These are phyloP conservation scores for Xylaria curta DNA, from an alignment of 495 filamentous ascomycete species.

Conservation along the genomic window DNA sequence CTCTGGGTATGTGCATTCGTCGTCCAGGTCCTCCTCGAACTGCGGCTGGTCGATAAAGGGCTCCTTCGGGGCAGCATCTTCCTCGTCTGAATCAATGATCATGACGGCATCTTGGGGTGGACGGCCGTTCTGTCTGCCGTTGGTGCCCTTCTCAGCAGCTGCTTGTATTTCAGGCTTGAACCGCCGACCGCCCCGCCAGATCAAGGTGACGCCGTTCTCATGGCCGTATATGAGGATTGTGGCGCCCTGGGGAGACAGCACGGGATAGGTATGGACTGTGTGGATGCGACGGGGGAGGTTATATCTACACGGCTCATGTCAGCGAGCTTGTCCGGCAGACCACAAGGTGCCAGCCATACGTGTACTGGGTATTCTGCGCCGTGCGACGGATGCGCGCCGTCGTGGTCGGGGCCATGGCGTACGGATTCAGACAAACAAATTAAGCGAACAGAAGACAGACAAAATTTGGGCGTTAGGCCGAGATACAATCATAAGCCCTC, in stretches of 20 bases:
- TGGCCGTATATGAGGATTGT: conserved; percentile 84
- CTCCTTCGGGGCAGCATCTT: conserved; percentile 46
- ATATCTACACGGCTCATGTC: conserved; percentile 61
- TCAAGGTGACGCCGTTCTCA: conserved; percentile 73
- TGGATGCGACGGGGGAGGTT: conserved; percentile 76
- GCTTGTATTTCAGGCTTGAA: conserved; percentile 57
- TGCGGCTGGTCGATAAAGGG: conserved; percentile 54
- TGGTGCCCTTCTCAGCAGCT: conserved; percentile 39
- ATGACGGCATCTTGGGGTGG: conserved; percentile 66
- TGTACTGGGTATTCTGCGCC: conserved; percentile 45
- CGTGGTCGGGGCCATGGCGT: conserved; percentile 31
- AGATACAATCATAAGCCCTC: background rate
- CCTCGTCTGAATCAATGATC: conserved; percentile 83
- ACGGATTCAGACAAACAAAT: background rate
- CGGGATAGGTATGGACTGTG: conserved; percentile 74
- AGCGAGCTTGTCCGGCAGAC: conserved; percentile 18
- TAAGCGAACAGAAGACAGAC: background rate
- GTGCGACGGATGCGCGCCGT: conserved; percentile 44
- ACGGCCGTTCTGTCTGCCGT: conserved; percentile 51
- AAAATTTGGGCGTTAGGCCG: background rate
- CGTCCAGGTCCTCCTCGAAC: conserved; percentile 49
- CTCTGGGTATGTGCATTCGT: conserved; percentile 56
- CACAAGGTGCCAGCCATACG: conserved; percentile 31
- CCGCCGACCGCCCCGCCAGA: conserved; percentile 80
- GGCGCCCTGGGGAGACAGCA: conserved; percentile 81